These are phyloP conservation scores for Cryptococcus hybrid DNA, from an alignment of 1,284 basidiomycete genomes.

Conservation along the genomic window DNA sequence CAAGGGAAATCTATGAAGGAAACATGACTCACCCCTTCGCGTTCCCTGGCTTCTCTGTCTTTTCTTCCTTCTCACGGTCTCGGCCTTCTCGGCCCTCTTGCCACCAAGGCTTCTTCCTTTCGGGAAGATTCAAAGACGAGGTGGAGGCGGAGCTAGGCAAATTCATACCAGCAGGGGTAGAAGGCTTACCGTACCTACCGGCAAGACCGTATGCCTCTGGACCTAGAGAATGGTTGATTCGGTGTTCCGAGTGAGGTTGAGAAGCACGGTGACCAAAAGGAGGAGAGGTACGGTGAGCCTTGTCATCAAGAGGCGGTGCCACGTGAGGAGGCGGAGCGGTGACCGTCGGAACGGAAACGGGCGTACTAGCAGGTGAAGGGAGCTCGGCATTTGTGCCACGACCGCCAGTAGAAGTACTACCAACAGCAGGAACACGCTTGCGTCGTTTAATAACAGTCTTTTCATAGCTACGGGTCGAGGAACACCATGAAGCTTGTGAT, in stretches of 20 bases:
- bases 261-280: constrained; percentile 13
- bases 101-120: constrained; percentile 45
- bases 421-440: constrained; percentile 84
- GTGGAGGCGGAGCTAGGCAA: background rate
- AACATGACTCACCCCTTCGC: constrained; percentile 25
- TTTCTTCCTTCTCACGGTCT: constrained; percentile 18
- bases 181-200: constrained; percentile 17
- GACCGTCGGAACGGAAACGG: constrained; percentile 3
- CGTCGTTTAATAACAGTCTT: constrained; percentile 98
- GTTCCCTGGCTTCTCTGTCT: constrained; percentile 23
- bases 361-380: background rate
- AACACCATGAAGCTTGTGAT: constrained; percentile 96
- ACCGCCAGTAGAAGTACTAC: constrained; percentile 13
- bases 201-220: constrained; percentile 8
- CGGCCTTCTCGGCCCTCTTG: constrained; percentile 32
- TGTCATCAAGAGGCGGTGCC: constrained; percentile 9
- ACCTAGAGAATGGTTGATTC: constrained; percentile 1
- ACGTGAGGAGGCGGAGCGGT: constrained; percentile 18
- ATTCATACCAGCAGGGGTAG: constrained; percentile 15
- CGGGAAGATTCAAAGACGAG: constrained; percentile 11
- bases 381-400: constrained; percentile 5
- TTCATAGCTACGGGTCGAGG: constrained; percentile 98
- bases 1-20: background rate
- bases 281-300: constrained; percentile 10
- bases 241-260: constrained; percentile 8